Conservation (phyloP, 73 alveolate species). For the Paramecium bursaria region DNA sequence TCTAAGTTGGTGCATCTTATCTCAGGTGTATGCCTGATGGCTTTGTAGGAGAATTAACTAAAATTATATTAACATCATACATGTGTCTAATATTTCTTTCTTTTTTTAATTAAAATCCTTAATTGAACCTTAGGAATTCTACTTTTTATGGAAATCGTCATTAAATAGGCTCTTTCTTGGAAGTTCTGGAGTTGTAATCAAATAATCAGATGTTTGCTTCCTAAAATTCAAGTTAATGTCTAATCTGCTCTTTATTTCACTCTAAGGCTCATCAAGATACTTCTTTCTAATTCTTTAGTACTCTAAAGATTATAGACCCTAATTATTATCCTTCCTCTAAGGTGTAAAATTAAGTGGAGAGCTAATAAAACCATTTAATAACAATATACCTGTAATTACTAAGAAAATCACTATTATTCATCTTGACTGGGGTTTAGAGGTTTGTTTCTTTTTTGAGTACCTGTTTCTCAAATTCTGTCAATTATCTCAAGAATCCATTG, state of each 20-base stretch:
- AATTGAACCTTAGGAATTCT: neutral
- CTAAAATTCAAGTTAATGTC: slow-evolving; percentile 7
- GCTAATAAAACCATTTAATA: neutral
- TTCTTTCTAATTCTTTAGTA: neutral
- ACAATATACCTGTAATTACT: no score
- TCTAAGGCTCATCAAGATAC: neutral
- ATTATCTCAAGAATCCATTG: slow-evolving; percentile 77
- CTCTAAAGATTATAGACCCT: neutral
- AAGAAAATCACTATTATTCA: no score
- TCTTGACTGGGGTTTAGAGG: no score
- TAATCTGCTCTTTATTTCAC: slow-evolving; percentile 25
- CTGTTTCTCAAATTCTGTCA: slow-evolving; percentile 71
- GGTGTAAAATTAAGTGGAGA: slow-evolving; percentile 6
- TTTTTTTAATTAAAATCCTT: neutral
- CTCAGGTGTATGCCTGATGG: no score
- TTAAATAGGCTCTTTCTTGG: neutral
- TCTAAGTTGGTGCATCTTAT: no score
- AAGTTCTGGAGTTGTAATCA: neutral
- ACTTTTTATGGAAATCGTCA: slow-evolving; percentile 1
- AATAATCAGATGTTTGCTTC: slow-evolving; percentile 8
- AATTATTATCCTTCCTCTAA: neutral
- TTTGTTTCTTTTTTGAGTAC: slow-evolving; percentile 14
- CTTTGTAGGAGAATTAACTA: no score
- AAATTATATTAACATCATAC: no score
- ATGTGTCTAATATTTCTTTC: slow-evolving; percentile 22